Conservation (phyloP, 768 basidiomycete species). For the Tephrocybe sp. region DNA sequence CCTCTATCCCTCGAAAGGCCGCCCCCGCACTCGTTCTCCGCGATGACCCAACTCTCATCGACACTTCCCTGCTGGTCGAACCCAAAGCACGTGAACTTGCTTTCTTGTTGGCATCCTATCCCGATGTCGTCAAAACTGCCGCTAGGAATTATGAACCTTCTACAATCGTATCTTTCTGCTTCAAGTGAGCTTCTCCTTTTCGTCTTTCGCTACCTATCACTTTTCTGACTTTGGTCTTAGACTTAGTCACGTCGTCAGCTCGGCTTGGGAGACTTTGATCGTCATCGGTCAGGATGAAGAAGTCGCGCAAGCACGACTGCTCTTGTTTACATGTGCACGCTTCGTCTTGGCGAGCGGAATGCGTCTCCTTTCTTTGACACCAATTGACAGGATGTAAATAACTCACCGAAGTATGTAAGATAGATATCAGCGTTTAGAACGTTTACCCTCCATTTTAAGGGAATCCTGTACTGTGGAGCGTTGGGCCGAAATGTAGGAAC, state of each 20-base stretch:
- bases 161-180: conserved; percentile 5
- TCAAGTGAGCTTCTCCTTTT: background rate
- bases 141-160: conserved; percentile 9
- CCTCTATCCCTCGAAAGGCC: conserved; percentile 42
- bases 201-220: background rate
- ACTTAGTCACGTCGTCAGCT: conserved; percentile 6
- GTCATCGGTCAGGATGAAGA: conserved; percentile 12
- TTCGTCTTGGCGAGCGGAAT: conserved; percentile 6
- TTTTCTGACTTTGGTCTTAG: background rate
- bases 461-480: no score
- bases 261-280: conserved; percentile 9
- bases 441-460: no score
- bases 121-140: conserved; percentile 9
- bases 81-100: conserved; percentile 11
- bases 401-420: no score
- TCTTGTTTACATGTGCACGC: conserved; percentile 8
- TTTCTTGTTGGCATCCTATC: conserved; percentile 11
- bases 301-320: conserved; percentile 7
- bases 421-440: no score
- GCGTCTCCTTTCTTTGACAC: conserved; percentile 10
- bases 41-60: conserved; percentile 4
- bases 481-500: no score
- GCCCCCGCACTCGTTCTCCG: conserved; percentile 6
- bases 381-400: conserved; percentile 10
- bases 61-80: conserved; percentile 6